Evolutionary conservation across 257 asterid species (phyloP).

Genomic region (Parsonsia alboflavescens): DNA sequence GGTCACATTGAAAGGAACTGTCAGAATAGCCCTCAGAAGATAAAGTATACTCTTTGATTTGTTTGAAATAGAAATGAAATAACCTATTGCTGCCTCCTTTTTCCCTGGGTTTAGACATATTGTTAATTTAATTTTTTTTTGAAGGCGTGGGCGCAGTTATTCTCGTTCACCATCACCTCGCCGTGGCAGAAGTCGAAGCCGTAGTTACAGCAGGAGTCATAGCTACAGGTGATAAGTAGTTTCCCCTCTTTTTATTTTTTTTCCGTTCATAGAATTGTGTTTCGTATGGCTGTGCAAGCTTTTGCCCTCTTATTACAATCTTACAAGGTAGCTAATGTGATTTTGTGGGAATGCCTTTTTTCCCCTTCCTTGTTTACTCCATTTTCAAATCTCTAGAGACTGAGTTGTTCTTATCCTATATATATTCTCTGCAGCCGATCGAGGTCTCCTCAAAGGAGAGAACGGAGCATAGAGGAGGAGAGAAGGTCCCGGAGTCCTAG

Average conservation of each 20-base stretch:
- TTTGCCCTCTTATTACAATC: not conserved
- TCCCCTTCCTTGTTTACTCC: not conserved
- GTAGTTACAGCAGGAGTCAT: slow-evolving; percentile 43
- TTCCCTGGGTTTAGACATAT: not conserved
- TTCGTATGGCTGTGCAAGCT: not conserved
- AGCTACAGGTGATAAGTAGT: slow-evolving; percentile 41
- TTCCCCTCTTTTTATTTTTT: no score
- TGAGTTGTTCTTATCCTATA: not conserved
- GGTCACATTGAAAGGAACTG: slow-evolving; percentile 60
- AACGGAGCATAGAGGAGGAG: slow-evolving; percentile 39
- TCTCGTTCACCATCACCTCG: slow-evolving; percentile 57
- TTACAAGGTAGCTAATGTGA: not conserved
- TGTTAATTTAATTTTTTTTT: not conserved
- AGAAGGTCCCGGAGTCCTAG: slow-evolving; percentile 51
- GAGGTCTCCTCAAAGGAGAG: slow-evolving; percentile 47
- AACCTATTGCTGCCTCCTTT: not conserved
- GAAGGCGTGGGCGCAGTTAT: slow-evolving; percentile 43
- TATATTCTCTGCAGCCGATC: slow-evolving; percentile 36
- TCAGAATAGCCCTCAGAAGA: slow-evolving; percentile 45
- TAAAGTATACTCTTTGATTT: slow-evolving; percentile 23
- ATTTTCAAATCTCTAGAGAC: not conserved
- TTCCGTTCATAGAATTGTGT: not conserved
- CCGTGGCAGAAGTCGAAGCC: slow-evolving; percentile 43
- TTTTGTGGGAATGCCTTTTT: not conserved
- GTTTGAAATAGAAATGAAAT: not conserved